Percentiles rank a stretch among this genome's conserved stretches.
phyloP scores from a whole-genome alignment of 2,329 filamentous ascomycete species.

The Fusarium humuli region DNA sequence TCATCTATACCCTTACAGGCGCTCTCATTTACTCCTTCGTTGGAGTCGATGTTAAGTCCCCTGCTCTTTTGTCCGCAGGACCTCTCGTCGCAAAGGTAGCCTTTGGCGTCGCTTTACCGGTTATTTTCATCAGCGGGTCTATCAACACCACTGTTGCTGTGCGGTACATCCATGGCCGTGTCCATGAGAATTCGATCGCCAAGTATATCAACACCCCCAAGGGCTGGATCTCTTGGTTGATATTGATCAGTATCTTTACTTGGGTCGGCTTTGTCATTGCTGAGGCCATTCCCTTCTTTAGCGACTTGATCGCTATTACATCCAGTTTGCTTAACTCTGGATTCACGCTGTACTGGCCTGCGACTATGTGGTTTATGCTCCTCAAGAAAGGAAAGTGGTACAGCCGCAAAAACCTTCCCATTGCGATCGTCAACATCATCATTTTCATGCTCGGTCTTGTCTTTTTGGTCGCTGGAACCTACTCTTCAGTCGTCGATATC shows the following conservation, averaged over 20 bases:
- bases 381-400: constrained; percentile 43
- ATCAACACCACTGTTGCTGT: constrained; percentile 63
- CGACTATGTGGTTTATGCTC: constrained; percentile 56
- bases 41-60: constrained; percentile 69
- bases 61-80: constrained; percentile 72
- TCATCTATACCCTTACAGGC: constrained; percentile 72
- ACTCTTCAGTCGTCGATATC: constrained; percentile 30
- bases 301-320: constrained; percentile 67
- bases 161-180: constrained; percentile 52
- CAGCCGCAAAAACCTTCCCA: constrained; percentile 29
- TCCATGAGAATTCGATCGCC: constrained; percentile 37
- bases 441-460: constrained; percentile 37
- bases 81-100: constrained; percentile 57
- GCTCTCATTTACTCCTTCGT: constrained; percentile 75
- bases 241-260: constrained; percentile 67
- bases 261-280: constrained; percentile 58
- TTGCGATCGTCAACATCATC: constrained; percentile 26
- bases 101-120: constrained; percentile 67
- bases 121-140: constrained; percentile 76
- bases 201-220: constrained; percentile 42
- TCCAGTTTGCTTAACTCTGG: constrained; percentile 60
- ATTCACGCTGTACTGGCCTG: constrained; percentile 54
- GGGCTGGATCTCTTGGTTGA: constrained; percentile 65
- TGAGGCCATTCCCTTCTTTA: constrained; percentile 79
- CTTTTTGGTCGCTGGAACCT: constrained; percentile 34